phyloP scores from a whole-genome alignment of 306 rosid genomes.

The Prunus davidiana region DNA sequence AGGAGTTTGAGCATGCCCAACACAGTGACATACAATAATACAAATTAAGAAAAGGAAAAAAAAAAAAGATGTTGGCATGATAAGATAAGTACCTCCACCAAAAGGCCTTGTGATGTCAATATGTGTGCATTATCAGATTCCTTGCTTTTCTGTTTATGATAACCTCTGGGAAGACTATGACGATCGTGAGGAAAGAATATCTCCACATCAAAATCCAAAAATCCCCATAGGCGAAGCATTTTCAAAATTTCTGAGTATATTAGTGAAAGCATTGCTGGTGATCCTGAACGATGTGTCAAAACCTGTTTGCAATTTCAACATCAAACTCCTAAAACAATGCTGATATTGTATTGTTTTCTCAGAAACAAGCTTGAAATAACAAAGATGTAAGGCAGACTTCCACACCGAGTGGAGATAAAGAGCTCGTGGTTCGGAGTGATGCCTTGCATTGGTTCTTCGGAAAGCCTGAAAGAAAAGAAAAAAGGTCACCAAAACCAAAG shows the following conservation, averaged over 20 bases:
- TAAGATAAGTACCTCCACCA: constrained; percentile 63
- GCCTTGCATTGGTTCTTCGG: constrained; percentile 43
- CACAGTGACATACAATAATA: background rate
- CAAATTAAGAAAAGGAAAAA: background rate
- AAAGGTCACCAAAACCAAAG: constrained; percentile 21
- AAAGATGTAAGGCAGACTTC: constrained; percentile 16
- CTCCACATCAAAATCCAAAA: constrained; percentile 87
- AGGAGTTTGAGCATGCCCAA: background rate
- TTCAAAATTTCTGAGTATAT: constrained; percentile 79
- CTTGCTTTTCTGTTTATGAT: constrained; percentile 83
- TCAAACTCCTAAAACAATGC: constrained; percentile 20
- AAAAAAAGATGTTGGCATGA: background rate
- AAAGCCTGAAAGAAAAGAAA: constrained; percentile 43
- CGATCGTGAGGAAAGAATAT: constrained; percentile 75
- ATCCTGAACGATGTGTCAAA: constrained; percentile 89
- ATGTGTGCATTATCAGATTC: constrained; percentile 84
- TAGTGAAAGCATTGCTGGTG: constrained; percentile 73
- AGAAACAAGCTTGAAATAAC: constrained; percentile 15
- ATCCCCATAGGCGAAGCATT: constrained; percentile 95
- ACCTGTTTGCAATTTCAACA: constrained; percentile 51
- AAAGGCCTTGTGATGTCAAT: constrained; percentile 68
- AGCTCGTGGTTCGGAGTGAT: constrained; percentile 57
- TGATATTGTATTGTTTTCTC: constrained; percentile 9
- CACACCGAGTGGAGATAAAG: constrained; percentile 80
- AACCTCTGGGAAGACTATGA: constrained; percentile 69